Evolutionary conservation across 2,329 filamentous ascomycete genomes (phyloP), one percentile per base, ranked within the genome.

Genomic region (Chaetomiaceae sp.): DNA sequence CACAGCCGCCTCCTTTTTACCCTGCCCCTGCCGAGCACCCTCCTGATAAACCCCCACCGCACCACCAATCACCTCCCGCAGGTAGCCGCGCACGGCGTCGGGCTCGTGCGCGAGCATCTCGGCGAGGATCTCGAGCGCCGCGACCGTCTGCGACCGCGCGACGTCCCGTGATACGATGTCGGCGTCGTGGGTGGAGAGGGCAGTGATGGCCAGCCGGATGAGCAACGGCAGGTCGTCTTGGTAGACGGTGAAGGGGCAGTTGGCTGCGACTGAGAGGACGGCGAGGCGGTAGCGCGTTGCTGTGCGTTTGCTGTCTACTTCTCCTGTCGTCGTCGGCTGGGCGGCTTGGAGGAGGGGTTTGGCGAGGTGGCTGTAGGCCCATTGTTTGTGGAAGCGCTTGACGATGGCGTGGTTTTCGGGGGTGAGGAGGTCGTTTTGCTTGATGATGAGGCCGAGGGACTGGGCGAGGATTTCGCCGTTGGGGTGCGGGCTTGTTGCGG

Each of bases 231-330:
- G 65, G 43, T 82, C 78, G 14, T 74, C 71, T 38, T 78, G 71
- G 61, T 79, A 82, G 16, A 79, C 70, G 2, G 69, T 61, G 46
- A 74, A 78, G 16, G 65, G 65, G 51, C 81, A 70, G 59, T 79
- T 71, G 53, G 70, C 73, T 7, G 79, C 65, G 41, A 78, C 68
- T 0, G 73, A 66, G 5, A 83, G 67, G 5, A 75, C 68, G 3
- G 70, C 73, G 23, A 79, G 68, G 25, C 75, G 70, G 45, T 72
- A 73, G 53, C 73, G 74, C 1, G 62, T 56, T 8, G 66, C 56
- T n/a, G 68, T 58, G 16, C 59, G 54, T 41, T 61, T 48, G 20
- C 57, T n/a, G n/a, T n/a, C n/a, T n/a, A n/a, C 57, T 27, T 54
- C 61, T 54, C 47, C 57, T n/a, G 30, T 12, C 16, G 14, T 59